Percentiles rank a stretch among this genome's conserved stretches.
Evolutionary conservation across 2,329 filamentous ascomycete genomes (phyloP).

Genomic region (Mycosphaerelloides madeirae): DNA sequence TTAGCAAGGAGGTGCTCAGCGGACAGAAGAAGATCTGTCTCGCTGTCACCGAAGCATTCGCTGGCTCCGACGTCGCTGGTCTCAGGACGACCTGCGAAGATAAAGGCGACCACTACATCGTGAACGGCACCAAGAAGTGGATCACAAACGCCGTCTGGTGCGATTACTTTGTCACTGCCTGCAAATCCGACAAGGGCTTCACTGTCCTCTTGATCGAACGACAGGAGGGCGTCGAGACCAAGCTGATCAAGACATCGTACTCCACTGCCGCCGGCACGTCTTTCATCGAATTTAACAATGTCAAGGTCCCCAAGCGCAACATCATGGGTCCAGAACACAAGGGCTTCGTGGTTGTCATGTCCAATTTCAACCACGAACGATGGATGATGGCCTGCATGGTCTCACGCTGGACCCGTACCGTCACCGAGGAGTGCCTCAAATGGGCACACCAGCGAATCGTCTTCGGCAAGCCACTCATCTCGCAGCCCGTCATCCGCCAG

Average conservation of each 20-base stretch:
- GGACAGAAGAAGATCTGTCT: constrained; percentile 86
- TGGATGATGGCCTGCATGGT: constrained; percentile 48
- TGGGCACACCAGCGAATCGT: constrained; percentile 85
- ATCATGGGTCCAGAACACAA: constrained; percentile 78
- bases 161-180: constrained; percentile 80
- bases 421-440: constrained; percentile 80
- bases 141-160: constrained; percentile 76
- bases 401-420: constrained; percentile 60
- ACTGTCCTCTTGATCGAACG: constrained; percentile 72
- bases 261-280: constrained; percentile 73
- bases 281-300: constrained; percentile 78
- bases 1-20: constrained; percentile 68
- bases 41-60: constrained; percentile 84
- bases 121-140: constrained; percentile 73
- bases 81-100: constrained; percentile 74
- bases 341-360: constrained; percentile 77
- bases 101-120: constrained; percentile 66
- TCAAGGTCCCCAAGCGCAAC: constrained; percentile 76
- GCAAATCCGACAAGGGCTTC: constrained; percentile 73
- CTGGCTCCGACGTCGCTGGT: constrained; percentile 75
- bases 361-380: constrained; percentile 74
- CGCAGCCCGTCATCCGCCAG: constrained; percentile 48
- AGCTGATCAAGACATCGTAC: constrained; percentile 75
- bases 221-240: constrained; percentile 70
- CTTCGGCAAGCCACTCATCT: constrained; percentile 75